phyloP scores from a whole-genome alignment of 148 eudicot genomes.

The Chenopodium berlandieri region DNA sequence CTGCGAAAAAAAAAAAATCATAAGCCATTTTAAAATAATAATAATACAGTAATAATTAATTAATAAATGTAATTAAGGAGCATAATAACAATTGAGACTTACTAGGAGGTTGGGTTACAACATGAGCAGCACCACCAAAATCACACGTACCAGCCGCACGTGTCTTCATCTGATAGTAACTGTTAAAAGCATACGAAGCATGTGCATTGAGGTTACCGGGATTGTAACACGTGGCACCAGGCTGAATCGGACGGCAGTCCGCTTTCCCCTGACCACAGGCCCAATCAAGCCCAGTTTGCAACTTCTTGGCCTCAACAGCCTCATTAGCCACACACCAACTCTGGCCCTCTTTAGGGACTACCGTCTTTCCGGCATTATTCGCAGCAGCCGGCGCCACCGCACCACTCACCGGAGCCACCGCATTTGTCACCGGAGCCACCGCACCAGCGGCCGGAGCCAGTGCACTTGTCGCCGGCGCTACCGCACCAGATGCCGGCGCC shows the following conservation, averaged over 20 bases:
- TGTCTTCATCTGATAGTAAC: conserved; percentile 69
- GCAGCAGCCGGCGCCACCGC: conserved; percentile 7
- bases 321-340: conserved; percentile 94
- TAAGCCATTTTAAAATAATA: neutral
- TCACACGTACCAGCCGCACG: conserved; percentile 69
- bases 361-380: conserved; percentile 24
- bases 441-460: neutral
- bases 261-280: conserved; percentile 91
- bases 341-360: conserved; percentile 30
- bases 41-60: too few relatives aligned
- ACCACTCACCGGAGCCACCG: neutral
- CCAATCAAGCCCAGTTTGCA: conserved; percentile 69
- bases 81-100: neutral
- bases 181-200: conserved; percentile 91
- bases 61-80: neutral
- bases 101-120: conserved; percentile 58
- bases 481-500: neutral
- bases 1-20: conserved; percentile 38
- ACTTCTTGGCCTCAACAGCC: conserved; percentile 38
- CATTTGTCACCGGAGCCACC: neutral
- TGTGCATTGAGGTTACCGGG: conserved; percentile 66
- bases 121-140: conserved; percentile 83
- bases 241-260: conserved; percentile 82
- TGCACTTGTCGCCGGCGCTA: neutral
- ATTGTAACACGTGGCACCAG: conserved; percentile 64